A percentile compares a stretch with the other conserved stretches of the same genome.
These are phyloP conservation scores for Phaseolus coccineus DNA, from an alignment of 331 rosid genomes.

Conservation along the genomic window DNA sequence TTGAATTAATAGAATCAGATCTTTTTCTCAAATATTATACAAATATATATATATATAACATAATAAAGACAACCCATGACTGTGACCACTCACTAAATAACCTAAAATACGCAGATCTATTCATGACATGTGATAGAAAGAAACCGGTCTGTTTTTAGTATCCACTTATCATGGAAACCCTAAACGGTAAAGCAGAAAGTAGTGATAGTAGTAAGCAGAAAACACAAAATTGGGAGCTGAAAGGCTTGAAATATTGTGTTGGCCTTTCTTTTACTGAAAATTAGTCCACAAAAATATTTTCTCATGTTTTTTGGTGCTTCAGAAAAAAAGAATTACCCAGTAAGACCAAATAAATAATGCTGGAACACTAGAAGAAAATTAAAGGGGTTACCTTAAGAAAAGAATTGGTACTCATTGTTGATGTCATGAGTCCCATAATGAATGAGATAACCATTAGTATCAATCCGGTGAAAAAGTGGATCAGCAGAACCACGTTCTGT, in stretches of 20 bases:
- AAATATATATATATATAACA: conserved; percentile 1
- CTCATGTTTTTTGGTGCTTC: background rate
- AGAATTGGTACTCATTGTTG: conserved; percentile 77
- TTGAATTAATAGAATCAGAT: too few species aligned
- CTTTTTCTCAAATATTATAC: too few species aligned
- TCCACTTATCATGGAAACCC: conserved; percentile 7
- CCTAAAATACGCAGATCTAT: conserved; percentile 13
- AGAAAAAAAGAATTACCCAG: background rate
- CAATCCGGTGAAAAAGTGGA: conserved; percentile 90
- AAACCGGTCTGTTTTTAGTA: conserved; percentile 4
- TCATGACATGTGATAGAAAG: conserved; percentile 28
- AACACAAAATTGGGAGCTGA: conserved; percentile 23
- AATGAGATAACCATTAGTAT: conserved; percentile 95
- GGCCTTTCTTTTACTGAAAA: background rate
- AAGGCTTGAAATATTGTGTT: background rate
- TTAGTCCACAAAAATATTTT: conserved; percentile 11
- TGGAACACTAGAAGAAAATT: conserved; percentile 27
- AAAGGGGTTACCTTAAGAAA: conserved; percentile 73
- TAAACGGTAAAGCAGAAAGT: conserved; percentile 18
- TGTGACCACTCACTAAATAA: conserved; percentile 14
- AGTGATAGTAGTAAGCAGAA: conserved; percentile 18
- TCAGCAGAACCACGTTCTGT: conserved; percentile 92
- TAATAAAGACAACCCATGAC: background rate
- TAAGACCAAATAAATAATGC: conserved; percentile 19
- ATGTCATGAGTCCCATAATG: conserved; percentile 81